These are phyloP conservation scores for Neonectria faginata DNA, from an alignment of 2,329 filamentous ascomycete genomes.

Conservation along the genomic window DNA sequence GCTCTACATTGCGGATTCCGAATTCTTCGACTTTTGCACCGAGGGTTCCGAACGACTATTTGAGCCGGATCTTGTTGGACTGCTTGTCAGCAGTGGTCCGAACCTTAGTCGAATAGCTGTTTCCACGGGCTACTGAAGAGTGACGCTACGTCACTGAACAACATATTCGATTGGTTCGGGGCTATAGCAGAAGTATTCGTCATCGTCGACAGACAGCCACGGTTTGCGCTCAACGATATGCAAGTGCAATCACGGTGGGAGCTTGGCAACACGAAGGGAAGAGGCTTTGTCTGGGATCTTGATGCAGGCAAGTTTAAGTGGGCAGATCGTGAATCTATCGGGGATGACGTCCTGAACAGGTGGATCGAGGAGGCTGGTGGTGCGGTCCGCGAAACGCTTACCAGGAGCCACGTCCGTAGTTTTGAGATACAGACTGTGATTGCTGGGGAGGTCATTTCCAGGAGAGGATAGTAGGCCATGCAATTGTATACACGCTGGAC, in stretches of 20 bases:
- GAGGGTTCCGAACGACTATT: not conserved
- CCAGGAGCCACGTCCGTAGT: not conserved
- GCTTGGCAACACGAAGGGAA: not conserved
- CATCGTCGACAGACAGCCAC: constrained; percentile 14
- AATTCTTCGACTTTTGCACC: not conserved
- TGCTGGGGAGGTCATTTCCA: no score
- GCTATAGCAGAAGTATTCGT: not conserved
- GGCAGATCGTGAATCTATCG: not conserved
- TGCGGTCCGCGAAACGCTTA: not conserved
- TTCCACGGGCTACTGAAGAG: not conserved
- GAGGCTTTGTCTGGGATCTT: not conserved
- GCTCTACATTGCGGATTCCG: constrained; percentile 23
- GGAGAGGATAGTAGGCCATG: no score
- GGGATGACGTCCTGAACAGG: not conserved
- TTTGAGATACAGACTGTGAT: not conserved
- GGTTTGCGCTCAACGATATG: not conserved
- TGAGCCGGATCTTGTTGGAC: not conserved
- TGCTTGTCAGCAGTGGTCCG: not conserved
- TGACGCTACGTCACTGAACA: rapidly evolving
- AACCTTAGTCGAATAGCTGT: constrained; percentile 13
- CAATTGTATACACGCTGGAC: no score
- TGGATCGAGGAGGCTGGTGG: not conserved
- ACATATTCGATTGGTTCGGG: not conserved
- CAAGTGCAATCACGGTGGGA: constrained; percentile 15
- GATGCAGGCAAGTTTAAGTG: not conserved